Evolutionary conservation across 2,329 filamentous ascomycete genomes (phyloP), one percentile per base, ranked within the genome.

Genomic region (Ophiostoma pallidulum): DNA sequence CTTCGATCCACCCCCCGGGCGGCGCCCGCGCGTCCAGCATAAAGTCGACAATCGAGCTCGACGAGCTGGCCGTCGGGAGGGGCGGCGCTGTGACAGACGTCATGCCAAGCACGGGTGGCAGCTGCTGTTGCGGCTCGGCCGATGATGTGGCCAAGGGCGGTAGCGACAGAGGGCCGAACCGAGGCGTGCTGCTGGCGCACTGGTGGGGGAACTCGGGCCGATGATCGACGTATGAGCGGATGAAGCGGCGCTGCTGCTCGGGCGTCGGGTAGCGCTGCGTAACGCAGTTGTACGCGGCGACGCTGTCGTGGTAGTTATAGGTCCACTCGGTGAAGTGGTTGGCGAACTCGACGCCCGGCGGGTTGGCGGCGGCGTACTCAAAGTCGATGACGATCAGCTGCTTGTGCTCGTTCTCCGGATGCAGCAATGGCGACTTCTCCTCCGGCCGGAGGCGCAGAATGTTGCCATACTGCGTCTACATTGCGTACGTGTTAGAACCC

Each of bases 281-380:
- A 58, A 83, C 80, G 71, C 86, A 91, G 22, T 72, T 77, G 68
- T 78, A 80, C 0, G 87, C 71, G 28, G 66, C 67, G 24, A 71
- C 68, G 3, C 78, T 65, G 60, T 92, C 82, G 62, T 96, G 90
- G 66, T 98, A 98, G 66, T 98, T 91, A 72, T 97, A 97, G 57
- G 87, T 86, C 92, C 92, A 98, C 66, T 98, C 92, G 1, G 87
- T 86, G 66, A 98, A 98, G 66, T 98, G 92, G 63, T 98, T 98
- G 49, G 89, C 92, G 62, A 98, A 97, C 64, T 98, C 92, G 14
- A 88, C 73, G 1, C 89, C 92, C 0, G 80, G 81, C 0, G 82
- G 74, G 62, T 97, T 98, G 49, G 91, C 89, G 3, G 83, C 90
- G 1, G 92, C 86, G 62, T 98, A 98, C 61, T 98, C 92, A 59